Evolutionary conservation across 768 basidiomycete species (phyloP), one percentile per base, ranked within the genome.

Genomic region (Cystobasidium onofrii): DNA sequence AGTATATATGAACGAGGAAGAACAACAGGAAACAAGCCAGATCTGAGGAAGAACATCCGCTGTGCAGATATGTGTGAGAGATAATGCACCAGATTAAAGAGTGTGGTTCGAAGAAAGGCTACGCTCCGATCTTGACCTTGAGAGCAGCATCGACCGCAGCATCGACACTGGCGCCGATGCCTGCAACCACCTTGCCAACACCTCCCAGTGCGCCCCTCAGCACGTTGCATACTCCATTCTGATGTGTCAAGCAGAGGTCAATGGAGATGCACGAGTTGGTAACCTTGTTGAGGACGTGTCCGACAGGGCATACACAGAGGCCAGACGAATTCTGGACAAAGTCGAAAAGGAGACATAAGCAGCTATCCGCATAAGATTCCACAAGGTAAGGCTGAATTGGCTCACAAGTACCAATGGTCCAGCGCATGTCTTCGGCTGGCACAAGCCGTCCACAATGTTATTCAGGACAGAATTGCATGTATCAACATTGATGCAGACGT

Each of bases 51-150:
- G 55, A 57, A n/a, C 39, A 6, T 39, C 7, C 15, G 6, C 39
- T 6, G 15, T 15, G 39, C 6, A 39, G 39, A 6, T 15, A 39
- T 39, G 39, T 39, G 15, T 39, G 10, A 9, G 31, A 23, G 36
- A 12, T 12, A 4, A 39, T 4, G 36, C 10, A 25, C 17, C n/a
- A 23, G 7, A 9, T 23, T 61, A 31, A 39, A 61, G 57, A 31
- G 23, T 39, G 39, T 39, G 39, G 39, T 6, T 39, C 15, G 6
- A 39, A 39, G 7, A 39, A 6, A 6, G 39, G 15, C 39, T 50
- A 50, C 20, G 18, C 46, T 50, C 46, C 23, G 31, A 50, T 50
- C 65, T 67, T 44, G 43, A 67, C 25, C 43, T 67, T 50, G 65
- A 50, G 44, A 17, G 31, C 65, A n/a, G 39, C 50, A 13, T 54